Evolutionary conservation across 305 asterid genomes (phyloP).

Genomic region (Ajuga reptans): DNA sequence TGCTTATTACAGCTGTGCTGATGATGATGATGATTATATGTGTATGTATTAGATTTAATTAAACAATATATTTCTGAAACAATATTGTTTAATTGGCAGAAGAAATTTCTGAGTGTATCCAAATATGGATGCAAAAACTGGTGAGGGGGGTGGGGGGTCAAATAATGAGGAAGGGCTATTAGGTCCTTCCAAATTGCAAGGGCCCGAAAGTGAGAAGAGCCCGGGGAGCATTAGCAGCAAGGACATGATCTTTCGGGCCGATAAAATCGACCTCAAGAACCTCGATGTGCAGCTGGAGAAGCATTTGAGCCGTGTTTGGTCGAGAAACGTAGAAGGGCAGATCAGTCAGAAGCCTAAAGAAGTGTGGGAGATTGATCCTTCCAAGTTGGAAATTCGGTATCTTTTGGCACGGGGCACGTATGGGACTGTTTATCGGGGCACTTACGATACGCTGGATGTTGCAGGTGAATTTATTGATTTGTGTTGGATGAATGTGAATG

Average conservation of each 20-base stretch:
- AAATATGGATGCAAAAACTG: conserved; percentile 46
- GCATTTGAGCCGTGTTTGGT: conserved; percentile 88
- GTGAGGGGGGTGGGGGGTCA: conserved; percentile 33
- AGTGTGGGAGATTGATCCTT: conserved; percentile 81
- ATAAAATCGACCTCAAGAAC: conserved; percentile 65
- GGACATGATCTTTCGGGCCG: conserved; percentile 86
- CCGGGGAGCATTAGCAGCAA: conserved; percentile 48
- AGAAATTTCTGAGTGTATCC: conserved; percentile 21
- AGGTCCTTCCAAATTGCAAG: conserved; percentile 39
- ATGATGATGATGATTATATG: conserved; percentile 21
- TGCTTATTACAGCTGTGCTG: background rate
- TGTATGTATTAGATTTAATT: too few species aligned
- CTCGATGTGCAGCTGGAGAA: conserved; percentile 85
- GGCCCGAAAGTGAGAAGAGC: conserved; percentile 28
- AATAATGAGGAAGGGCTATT: conserved; percentile 16
- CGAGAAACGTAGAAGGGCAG: conserved; percentile 40
- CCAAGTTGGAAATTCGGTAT: conserved; percentile 65
- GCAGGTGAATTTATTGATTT: conserved; percentile 44
- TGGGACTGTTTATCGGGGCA: conserved; percentile 87
- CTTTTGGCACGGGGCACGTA: conserved; percentile 85
- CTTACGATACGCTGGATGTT: conserved; percentile 68
- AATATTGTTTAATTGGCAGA: conserved; percentile 13
- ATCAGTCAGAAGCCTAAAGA: conserved; percentile 47
- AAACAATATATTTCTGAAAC: too few species aligned
- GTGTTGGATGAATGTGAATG: background rate